Evolutionary conservation across 75 land plant species (phyloP).

Genomic region (Pinus albicaulis): DNA sequence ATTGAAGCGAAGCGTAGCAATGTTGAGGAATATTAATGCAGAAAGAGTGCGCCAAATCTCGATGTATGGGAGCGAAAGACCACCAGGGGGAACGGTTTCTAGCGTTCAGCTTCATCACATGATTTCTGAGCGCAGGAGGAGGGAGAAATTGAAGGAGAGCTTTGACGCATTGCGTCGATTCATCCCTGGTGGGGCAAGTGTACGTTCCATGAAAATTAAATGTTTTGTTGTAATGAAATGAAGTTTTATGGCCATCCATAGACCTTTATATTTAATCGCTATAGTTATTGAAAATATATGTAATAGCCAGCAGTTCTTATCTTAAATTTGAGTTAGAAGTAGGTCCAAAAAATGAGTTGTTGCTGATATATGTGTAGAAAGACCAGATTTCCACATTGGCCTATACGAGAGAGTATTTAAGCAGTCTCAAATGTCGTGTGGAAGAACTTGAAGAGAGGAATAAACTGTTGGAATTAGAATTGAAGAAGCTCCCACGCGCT

Average conservation of each 20-base stretch:
- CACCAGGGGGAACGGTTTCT: too few relatives aligned
- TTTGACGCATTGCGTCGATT: conserved; percentile 43
- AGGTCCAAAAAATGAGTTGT: too few relatives aligned
- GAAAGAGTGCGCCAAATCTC: conserved; percentile 1
- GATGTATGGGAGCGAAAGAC: too few relatives aligned
- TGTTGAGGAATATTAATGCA: conserved; percentile 12
- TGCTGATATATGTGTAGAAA: background rate
- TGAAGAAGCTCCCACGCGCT: too few relatives aligned
- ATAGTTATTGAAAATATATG: too few relatives aligned
- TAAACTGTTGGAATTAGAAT: background rate
- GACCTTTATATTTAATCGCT: too few relatives aligned
- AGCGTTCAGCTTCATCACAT: conserved; percentile 45
- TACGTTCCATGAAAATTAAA: background rate
- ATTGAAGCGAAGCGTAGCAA: conserved; percentile 11
- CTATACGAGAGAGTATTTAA: background rate
- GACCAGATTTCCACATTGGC: conserved; percentile 2
- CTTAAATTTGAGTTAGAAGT: too few relatives aligned
- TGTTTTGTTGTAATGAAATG: too few relatives aligned
- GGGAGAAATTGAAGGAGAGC: conserved; percentile 64
- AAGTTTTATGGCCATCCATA: too few relatives aligned
- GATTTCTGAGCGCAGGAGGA: conserved; percentile 63
- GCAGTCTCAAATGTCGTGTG: background rate
- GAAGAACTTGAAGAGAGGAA: background rate
- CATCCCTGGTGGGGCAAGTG: conserved; percentile 67
- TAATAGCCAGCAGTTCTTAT: too few relatives aligned